A percentile compares a stretch with the other conserved stretches of the same genome.
These are phyloP conservation scores for Alternaria sp. DNA, from an alignment of 2,329 filamentous ascomycete genomes.

Conservation along the genomic window DNA sequence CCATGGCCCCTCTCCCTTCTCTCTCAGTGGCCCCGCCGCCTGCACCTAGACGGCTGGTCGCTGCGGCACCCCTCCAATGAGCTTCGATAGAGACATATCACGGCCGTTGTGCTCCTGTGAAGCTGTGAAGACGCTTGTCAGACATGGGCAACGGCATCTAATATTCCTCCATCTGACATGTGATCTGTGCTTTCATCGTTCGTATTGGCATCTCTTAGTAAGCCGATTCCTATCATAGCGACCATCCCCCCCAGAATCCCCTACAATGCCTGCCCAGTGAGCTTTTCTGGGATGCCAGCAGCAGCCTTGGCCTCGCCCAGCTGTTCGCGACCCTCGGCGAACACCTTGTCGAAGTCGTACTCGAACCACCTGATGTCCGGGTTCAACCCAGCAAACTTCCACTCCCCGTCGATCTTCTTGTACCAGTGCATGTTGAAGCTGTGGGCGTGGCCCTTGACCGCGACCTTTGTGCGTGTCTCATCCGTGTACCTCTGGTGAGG, in stretches of 20 bases:
- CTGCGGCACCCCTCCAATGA: constrained; percentile 7
- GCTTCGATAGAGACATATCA: constrained; percentile 4
- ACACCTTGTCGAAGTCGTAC: constrained; percentile 65
- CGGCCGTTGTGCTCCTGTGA: constrained; percentile 8
- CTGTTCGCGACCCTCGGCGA: constrained; percentile 58
- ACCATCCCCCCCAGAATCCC: background rate
- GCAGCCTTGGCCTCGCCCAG: constrained; percentile 56
- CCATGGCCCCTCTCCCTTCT: constrained; percentile 5
- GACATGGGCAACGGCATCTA: background rate
- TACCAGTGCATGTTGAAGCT: constrained; percentile 64
- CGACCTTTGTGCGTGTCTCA: constrained; percentile 56
- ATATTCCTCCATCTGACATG: background rate
- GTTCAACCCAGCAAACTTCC: constrained; percentile 65
- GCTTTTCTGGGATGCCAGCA: constrained; percentile 46
- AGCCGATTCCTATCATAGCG: background rate
- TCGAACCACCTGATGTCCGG: constrained; percentile 65
- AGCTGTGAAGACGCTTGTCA: constrained; percentile 1
- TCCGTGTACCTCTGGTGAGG: constrained; percentile 66
- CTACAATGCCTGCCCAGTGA: constrained; percentile 10
- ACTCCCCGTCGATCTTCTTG: constrained; percentile 65
- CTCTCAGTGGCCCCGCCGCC: constrained; percentile 15
- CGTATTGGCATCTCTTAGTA: constrained; percentile 5
- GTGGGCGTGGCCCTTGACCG: constrained; percentile 65
- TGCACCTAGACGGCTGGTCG: constrained; percentile 13
- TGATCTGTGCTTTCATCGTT: background rate